Base-by-base conservation (phyloP, 352 stramenopile genomes). In the Globisporangium mamillatum region DNA sequence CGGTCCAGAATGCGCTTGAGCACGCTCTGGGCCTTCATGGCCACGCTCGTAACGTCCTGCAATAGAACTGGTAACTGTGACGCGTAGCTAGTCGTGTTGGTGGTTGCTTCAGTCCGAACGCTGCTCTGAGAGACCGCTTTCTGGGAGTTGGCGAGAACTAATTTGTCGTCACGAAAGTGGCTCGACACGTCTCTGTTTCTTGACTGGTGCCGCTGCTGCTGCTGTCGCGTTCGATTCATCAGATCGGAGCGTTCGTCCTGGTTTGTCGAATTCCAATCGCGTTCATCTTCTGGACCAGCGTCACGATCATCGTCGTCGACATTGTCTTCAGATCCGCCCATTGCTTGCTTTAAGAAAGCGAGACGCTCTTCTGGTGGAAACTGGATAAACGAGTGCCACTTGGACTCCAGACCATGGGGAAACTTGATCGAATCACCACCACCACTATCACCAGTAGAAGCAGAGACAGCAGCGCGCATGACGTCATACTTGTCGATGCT, bases 401-500 rank as follows among this genome's bases (percentile, higher is more conserved):
- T 55, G 24, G 52, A 61, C 29, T n/a, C 16, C 18, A n/a, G 44
- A 50, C 22, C 44, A 20, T 50, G 44, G 44, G 16, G 29, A 32
- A 24, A 25, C 8, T 48, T 9, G 3, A 14, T 10, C 61, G n/a
- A 14, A 1, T 24, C 50, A 6, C 29, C 29, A 32, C 29, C 29
- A 32, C 4, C 24, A 18, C 22, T 24, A 50, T 24, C 29, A 41
- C 4, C 25, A 56, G 3, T 32, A 50, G 36, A 27, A 8, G 3
- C 46, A 38, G 44, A 14, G 29, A 4, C 29, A 34, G 46, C 55
- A 50, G 34, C 41, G 41, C 56, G 66, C 29, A 48, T 52, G 20
- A 50, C 58, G n/a, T 66, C 58, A 16, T 62, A 56, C 48, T 29
- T 61, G 29, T 55, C 27, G 34, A 63, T 53, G 9, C 36, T 50